These are phyloP conservation scores for Oehlia diaphana DNA, from an alignment of 192 early-diverging fungal genomes.

Conservation along the genomic window DNA sequence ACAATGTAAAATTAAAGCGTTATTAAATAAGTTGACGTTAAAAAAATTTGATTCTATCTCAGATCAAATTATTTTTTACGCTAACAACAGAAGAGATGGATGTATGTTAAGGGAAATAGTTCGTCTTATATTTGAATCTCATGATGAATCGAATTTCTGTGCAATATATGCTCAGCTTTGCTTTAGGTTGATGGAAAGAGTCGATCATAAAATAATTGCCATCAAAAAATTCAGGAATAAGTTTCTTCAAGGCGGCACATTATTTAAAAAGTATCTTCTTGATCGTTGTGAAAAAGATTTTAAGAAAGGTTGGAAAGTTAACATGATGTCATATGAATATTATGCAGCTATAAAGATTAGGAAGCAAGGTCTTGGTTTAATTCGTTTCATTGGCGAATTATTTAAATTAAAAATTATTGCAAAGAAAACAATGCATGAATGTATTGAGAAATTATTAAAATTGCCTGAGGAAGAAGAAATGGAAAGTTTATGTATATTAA, in stretches of 20 bases:
- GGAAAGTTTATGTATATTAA: constrained; percentile 89
- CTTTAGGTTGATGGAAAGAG: constrained; percentile 69
- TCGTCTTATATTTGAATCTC: constrained; percentile 86
- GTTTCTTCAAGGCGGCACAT: constrained; percentile 53
- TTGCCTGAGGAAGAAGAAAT: constrained; percentile 93
- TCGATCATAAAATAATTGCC: constrained; percentile 54
- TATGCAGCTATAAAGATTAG: constrained; percentile 88
- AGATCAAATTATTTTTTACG: constrained; percentile 78
- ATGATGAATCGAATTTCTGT: constrained; percentile 89
- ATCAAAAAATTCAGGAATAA: constrained; percentile 59
- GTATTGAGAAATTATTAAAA: constrained; percentile 77
- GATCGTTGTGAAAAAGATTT: constrained; percentile 96
- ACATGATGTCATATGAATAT: constrained; percentile 77
- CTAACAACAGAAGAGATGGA: constrained; percentile 70
- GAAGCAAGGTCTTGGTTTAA: constrained; percentile 90
- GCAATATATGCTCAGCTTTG: constrained; percentile 89
- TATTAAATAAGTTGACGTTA: constrained; percentile 95
- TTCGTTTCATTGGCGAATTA: constrained; percentile 93
- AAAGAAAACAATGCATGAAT: constrained; percentile 92
- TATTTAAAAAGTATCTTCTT: constrained; percentile 90
- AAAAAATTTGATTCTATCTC: constrained; percentile 92
- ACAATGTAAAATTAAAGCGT: constrained; percentile 78
- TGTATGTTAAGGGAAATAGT: constrained; percentile 81
- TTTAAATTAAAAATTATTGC: constrained; percentile 76
- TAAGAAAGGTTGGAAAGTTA: constrained; percentile 84